phyloP scores from a whole-genome alignment of 1,139 yeast genomes.

The Candida neerlandica region DNA sequence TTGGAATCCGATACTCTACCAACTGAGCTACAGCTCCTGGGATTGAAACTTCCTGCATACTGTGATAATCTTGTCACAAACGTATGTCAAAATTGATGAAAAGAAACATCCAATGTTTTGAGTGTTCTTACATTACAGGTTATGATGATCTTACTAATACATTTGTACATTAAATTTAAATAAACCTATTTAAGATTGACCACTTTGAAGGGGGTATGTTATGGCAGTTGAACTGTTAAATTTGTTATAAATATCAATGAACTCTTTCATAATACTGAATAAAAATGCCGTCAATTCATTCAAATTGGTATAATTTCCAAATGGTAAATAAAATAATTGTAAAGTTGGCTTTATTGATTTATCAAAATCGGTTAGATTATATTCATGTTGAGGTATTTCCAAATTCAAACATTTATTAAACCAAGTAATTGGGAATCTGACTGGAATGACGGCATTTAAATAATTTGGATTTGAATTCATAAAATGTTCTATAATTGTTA shows the following conservation, averaged over 20 bases:
- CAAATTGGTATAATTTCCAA: conserved; percentile 39
- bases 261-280: conserved; percentile 33
- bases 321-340: conserved; percentile 37
- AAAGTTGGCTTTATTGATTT: conserved; percentile 20
- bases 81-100: neutral
- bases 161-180: neutral
- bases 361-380: conserved; percentile 11
- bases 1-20: conserved; percentile 1
- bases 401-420: conserved; percentile 22
- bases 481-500: conserved; percentile 24
- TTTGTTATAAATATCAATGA: conserved; percentile 30
- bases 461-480: conserved; percentile 31
- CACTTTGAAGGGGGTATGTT: conserved; percentile 25
- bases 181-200: conserved; percentile 8
- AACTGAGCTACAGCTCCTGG: neutral
- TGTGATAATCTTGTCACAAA: no score
- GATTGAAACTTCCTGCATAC: neutral
- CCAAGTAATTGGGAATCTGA: conserved; percentile 41
- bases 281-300: conserved; percentile 38
- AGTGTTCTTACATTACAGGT: no score
- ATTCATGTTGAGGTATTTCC: conserved; percentile 15
- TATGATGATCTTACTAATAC: neutral
- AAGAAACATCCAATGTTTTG: neutral
- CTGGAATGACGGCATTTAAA: conserved; percentile 30
- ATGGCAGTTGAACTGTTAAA: conserved; percentile 17